Base-by-base conservation (phyloP, 2,329 filamentous ascomycete genomes). In the Xylaria sp. region DNA sequence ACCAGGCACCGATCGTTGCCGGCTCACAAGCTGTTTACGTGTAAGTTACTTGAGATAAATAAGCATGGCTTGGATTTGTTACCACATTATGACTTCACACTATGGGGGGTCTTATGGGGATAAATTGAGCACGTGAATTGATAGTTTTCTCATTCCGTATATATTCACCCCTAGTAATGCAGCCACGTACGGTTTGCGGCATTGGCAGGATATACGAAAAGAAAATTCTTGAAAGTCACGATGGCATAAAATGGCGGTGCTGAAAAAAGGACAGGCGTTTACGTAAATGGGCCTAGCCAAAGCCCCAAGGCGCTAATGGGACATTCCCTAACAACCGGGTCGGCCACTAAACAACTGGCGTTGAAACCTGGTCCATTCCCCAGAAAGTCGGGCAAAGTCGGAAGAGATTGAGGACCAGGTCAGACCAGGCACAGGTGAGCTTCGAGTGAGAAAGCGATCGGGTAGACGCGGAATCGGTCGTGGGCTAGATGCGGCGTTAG, bases 331-430 rank as follows among this genome's bases (percentile, higher is more conserved):
- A 52, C 35, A 58, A 59, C 59, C 57, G 56, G 60, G 58, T 58
- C 59, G 52, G 49, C 55, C 21, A 14, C 25, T 60, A 45, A 33
- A 47, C 35, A n/a, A n/a, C n/a, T n/a, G n/a, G n/a, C n/a, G n/a
- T n/a, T n/a, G n/a, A n/a, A n/a, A n/a, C n/a, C n/a, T n/a, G n/a
- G n/a, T n/a, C n/a, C n/a, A 4, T 68, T 67, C 66, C 66, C 66
- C 64, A 61, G 64, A 63, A 63, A 63, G 43, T 51, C 67, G 67
- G 67, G 54, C 17, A 61, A 66, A 61, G n/a, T 63, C 67, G 67
- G 66, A 58, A 58, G 21, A 45, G 43, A 42, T 37, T 33, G 37
- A 52, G 47, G 21, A 55, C 28, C 28, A 31, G 28, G 28, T 9
- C 9, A 5, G 28, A n/a, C 28, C 28, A 31, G 28, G 28, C 9